Conservation (phyloP, 1,139 yeast species). For the Candida labiduridarum region DNA sequence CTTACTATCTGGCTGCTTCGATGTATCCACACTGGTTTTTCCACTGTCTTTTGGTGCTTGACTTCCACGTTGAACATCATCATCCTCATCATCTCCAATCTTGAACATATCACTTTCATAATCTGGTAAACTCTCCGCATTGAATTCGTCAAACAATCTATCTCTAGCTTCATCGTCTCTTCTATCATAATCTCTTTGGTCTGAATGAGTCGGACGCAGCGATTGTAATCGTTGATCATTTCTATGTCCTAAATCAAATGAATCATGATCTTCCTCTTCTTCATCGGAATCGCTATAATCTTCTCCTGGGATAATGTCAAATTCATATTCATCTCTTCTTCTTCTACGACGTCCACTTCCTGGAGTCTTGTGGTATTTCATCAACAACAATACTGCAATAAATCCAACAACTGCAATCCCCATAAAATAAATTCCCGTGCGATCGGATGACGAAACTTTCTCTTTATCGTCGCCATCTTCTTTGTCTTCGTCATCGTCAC, state of each 20-base stretch:
- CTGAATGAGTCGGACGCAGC: conserved; percentile 6
- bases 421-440: conserved; percentile 61
- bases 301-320: conserved; percentile 74
- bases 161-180: conserved; percentile 40
- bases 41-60: neutral
- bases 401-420: conserved; percentile 63
- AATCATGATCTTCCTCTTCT: conserved; percentile 25
- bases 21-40: neutral
- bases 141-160: conserved; percentile 41
- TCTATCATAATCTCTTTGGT: conserved; percentile 14
- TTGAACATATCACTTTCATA: conserved; percentile 47
- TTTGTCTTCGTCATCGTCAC: conserved; percentile 11
- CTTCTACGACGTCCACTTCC: conserved; percentile 52
- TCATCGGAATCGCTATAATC: conserved; percentile 48
- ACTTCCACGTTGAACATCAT: conserved; percentile 8
- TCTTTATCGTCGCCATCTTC: conserved; percentile 28
- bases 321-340: conserved; percentile 76
- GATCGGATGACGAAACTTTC: conserved; percentile 34
- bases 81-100: conserved; percentile 46
- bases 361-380: conserved; percentile 55
- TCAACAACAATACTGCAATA: conserved; percentile 51
- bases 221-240: conserved; percentile 17
- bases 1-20: neutral
- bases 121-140: conserved; percentile 41
- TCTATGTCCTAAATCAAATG: conserved; percentile 29